Evolutionary conservation across 2,329 filamentous ascomycete genomes (phyloP).

Genomic region (Xylogone sp.): DNA sequence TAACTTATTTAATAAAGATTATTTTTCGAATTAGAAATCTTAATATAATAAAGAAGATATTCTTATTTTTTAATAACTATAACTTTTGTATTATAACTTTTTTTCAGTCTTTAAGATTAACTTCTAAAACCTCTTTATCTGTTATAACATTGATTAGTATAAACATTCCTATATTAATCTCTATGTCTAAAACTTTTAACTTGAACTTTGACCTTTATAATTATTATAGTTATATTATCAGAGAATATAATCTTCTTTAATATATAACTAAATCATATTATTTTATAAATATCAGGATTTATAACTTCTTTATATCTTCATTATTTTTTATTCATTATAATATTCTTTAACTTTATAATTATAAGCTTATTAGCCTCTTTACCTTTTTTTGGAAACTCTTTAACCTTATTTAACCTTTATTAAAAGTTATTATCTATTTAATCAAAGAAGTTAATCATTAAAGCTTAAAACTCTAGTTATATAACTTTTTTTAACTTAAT

Average conservation of each 20-base stretch:
- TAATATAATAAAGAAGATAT: background rate
- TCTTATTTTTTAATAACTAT: background rate
- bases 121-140: background rate
- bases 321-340: background rate
- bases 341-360: background rate
- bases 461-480: background rate
- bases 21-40: background rate
- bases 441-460: too few species aligned
- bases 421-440: background rate
- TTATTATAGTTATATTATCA: background rate
- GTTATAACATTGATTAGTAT: background rate
- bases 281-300: background rate
- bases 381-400: background rate
- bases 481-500: too few species aligned
- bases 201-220: background rate
- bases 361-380: background rate
- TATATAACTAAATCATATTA: background rate
- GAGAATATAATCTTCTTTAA: background rate
- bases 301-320: background rate
- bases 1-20: background rate
- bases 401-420: background rate
- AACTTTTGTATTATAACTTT: background rate
- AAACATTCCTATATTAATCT: background rate
- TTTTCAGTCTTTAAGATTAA: background rate
- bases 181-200: too few species aligned